Evolutionary conservation across 495 filamentous ascomycete genomes (phyloP), one percentile per base, ranked within the genome.

Genomic region (Trichoderma asperelloides): DNA sequence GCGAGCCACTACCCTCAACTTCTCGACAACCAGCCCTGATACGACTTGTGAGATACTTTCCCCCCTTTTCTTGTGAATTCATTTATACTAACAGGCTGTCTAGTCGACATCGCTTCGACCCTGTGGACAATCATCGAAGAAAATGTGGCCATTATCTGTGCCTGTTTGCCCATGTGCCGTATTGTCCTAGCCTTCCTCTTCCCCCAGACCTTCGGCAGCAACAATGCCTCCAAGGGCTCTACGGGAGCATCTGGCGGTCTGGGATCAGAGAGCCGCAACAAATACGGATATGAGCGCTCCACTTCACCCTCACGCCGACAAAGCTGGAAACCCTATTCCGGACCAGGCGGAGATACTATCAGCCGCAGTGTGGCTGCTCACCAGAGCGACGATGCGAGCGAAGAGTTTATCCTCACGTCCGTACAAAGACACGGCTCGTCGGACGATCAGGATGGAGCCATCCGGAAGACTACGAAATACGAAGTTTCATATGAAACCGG

Each of bases 81-180:
- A 27, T 21, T 1, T 16, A 0, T 16, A 16, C 33, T 64, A 18
- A 64, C 33, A 21, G 7, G 12, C 33, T 27, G 1, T 15, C 18
- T 21, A 64, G 62, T 67, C 30, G 71, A 76, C 62, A 70, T 82
- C 55, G 70, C 65, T 43, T 79, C 78, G 7, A 77, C 77, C 1
- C 74, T 80, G 66, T 84, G 79, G 80, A 81, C 80, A 18, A 75
- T 79, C 15, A 71, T 81, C 62, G 81, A 83, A 67, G 64, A 74
- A 18, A 78, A 81, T 69, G 68, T 79, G 9, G 79, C 76, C 40
- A 78, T 83, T 65, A 79, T 84, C 67, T 82, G 78, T 71, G 80
- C 79, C 43, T 81, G 77, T 66, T 73, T 83, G 15, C 82, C 81
- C 30, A 67, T 65, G 62, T 39, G 62, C 18, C 62, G 62, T 23